These are phyloP conservation scores for Mycena rebaudengoi DNA, from an alignment of 768 basidiomycete species.

Conservation along the genomic window DNA sequence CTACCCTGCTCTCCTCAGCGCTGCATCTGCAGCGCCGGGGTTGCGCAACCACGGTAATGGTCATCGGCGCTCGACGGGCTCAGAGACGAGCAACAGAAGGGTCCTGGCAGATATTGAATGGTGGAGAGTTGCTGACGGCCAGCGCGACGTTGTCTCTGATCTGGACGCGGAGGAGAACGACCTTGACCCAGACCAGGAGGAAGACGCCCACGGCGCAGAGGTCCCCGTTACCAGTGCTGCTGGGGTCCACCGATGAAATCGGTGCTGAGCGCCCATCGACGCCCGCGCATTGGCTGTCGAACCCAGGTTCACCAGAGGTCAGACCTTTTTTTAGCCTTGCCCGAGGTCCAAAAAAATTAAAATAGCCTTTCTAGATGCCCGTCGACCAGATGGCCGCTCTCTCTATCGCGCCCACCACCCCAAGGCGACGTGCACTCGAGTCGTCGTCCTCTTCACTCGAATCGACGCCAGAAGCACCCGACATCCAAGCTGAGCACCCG, in stretches of 20 bases:
- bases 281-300: conserved; percentile 43
- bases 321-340: conserved; percentile 25
- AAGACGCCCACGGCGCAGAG: conserved; percentile 43
- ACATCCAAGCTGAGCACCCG: conserved; percentile 22
- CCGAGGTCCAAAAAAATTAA: conserved; percentile 11
- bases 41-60: conserved; percentile 49
- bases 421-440: conserved; percentile 51
- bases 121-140: conserved; percentile 83
- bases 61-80: conserved; percentile 72
- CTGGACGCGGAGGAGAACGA: conserved; percentile 24
- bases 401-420: conserved; percentile 64
- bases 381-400: conserved; percentile 60
- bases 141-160: conserved; percentile 50
- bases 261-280: conserved; percentile 50
- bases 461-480: conserved; percentile 58
- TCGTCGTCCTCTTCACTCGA: conserved; percentile 64
- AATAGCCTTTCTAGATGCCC: conserved; percentile 40
- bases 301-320: conserved; percentile 47
- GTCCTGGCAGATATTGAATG: conserved; percentile 89
- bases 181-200: conserved; percentile 53
- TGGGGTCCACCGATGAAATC: conserved; percentile 43
- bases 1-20: conserved; percentile 58
- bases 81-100: conserved; percentile 69
- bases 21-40: conserved; percentile 33
- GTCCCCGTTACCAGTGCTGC: conserved; percentile 37